A percentile compares a stretch with the other conserved stretches of the same genome.
Evolutionary conservation across 257 asterid genomes (phyloP).

Genomic region (Solanum pinnatisectum): DNA sequence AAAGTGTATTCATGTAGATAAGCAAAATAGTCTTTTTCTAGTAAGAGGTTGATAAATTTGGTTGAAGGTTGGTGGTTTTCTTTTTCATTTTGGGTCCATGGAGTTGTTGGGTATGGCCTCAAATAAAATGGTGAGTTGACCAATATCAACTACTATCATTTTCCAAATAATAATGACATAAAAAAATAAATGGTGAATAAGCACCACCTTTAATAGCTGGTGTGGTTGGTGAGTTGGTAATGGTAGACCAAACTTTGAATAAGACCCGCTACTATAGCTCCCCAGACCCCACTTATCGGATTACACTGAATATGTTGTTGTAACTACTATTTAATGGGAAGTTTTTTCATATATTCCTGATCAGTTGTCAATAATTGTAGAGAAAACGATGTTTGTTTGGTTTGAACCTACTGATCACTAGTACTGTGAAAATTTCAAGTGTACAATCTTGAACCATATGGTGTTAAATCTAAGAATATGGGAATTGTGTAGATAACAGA

Average conservation of each 20-base stretch:
- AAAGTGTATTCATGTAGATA: not conserved
- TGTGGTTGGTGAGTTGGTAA: not conserved
- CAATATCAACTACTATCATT: not conserved
- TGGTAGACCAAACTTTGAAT: not conserved
- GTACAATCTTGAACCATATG: not conserved
- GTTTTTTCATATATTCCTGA: not conserved
- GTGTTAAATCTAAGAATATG: not conserved
- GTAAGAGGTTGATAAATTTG: not conserved
- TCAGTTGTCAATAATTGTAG: not conserved
- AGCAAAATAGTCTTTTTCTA: not conserved
- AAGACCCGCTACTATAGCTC: not conserved
- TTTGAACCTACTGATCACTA: not conserved
- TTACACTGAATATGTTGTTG: not conserved
- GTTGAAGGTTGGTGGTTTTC: not conserved
- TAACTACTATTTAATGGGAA: not conserved
- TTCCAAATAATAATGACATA: not conserved
- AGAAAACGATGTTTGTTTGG: not conserved
- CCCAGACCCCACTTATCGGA: not conserved
- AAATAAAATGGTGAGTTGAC: not conserved
- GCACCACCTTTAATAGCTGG: not conserved
- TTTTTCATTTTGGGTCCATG: not conserved
- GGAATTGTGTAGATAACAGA: conserved; percentile 20
- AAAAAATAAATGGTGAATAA: not conserved
- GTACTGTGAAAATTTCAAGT: not conserved
- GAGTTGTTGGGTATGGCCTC: not conserved